Evolutionary conservation across 768 basidiomycete species (phyloP), one percentile per base, ranked within the genome.

Genomic region (Kwoniella botswanensis): DNA sequence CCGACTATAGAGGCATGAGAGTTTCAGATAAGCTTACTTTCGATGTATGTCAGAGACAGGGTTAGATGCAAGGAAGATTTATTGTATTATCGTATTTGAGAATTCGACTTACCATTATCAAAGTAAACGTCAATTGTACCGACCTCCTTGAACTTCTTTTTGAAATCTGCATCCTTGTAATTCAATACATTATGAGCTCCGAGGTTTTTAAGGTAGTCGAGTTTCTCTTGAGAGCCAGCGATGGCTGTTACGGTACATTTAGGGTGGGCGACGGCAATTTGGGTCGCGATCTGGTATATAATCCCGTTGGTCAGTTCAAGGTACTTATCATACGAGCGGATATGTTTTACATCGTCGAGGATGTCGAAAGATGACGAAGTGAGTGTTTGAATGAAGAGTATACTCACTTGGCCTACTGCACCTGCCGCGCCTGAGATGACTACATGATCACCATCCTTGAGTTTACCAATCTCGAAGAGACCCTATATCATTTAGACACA

Each of bases 351-450:
- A 26, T 17, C 11, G 13, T 44, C 15, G 50, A 41, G 50, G 15
- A 9, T 9, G 35, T 35, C 35, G 35, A 35, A 35, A 35, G 35
- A 6, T 9, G 35, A 35, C 35, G 7, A 35, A 35, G 7, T 35
- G 5, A 35, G 35, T 35, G 6, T 35, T 35, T 35, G 6, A 9
- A 35, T 35, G 35, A 9, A 9, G n/a, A 11, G 12, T 50, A 18
- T 50, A 74, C 79, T 65, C 43, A 82, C 82, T 21, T 79, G 65
- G 15, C 81, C 82, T 11, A 93, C 92, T 0, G 94, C 90, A 11
- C 94, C 95, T 10, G 96, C 95, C 2, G 95, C 95, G 21, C 93
- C 95, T 0, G 93, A 93, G 12, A 91, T 91, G 24, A 98, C 87
- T 60, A 96, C 88, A 26, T 70, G 62, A 71, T 98, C 94, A 13